A percentile compares a stretch with the other conserved stretches of the same genome.
Conservation (phyloP, 139 green algal species). For the Chlorella sp. region DNA sequence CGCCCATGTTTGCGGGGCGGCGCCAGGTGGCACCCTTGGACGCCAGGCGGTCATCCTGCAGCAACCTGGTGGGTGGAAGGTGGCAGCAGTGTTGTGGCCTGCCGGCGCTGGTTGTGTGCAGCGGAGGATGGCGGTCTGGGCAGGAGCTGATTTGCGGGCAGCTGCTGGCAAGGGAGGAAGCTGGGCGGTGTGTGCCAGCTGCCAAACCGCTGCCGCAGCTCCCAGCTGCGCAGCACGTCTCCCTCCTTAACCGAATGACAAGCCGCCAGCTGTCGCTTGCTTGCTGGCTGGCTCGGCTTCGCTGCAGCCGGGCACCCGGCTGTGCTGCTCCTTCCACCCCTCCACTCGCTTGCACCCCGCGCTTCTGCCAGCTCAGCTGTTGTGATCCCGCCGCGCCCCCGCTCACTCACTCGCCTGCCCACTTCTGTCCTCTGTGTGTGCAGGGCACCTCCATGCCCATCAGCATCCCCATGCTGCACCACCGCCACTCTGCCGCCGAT, state of each 20-base stretch:
- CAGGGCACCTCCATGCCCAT: slow-evolving; percentile 65
- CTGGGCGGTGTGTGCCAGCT: no score
- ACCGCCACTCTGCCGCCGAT: slow-evolving; percentile 11
- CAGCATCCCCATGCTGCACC: slow-evolving; percentile 59
- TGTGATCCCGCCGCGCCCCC: background rate
- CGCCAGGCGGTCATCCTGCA: background rate
- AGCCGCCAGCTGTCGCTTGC: background rate
- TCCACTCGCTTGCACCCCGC: no score
- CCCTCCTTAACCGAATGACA: no score
- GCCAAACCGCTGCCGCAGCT: no score
- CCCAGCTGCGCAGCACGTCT: no score
- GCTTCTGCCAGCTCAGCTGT: no score
- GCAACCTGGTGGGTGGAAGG: slow-evolving; percentile 24
- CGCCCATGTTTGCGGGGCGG: slow-evolving; percentile 2
- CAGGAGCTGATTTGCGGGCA: background rate
- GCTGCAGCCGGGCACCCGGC: background rate
- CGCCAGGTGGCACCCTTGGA: background rate
- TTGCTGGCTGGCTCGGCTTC: background rate
- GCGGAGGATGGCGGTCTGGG: background rate
- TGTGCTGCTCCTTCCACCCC: no score
- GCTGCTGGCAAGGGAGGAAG: background rate
- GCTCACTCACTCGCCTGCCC: background rate
- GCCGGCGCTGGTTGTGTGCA: no score
- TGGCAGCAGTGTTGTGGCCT: background rate
- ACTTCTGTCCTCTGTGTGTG: background rate